Base-by-base conservation (phyloP, 352 stramenopile genomes). In the Pythium insidiosum region DNA sequence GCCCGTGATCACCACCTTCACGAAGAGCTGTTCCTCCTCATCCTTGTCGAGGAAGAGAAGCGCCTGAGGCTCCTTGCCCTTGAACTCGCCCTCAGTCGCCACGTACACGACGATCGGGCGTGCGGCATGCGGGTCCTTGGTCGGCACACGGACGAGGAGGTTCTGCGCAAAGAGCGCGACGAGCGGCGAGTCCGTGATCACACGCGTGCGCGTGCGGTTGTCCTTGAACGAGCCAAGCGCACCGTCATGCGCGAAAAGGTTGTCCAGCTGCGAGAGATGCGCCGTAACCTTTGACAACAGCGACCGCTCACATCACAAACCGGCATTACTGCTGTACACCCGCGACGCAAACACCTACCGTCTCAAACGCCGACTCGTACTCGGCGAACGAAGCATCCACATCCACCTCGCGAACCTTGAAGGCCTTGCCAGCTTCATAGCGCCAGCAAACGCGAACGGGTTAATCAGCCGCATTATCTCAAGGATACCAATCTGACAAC, bases 31-130 rank as follows among this genome's bases (percentile, higher is more conserved):
- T 15, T 68, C 67, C 4, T 85, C 61, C 29, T 86, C 75, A 43
- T 79, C 63, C 45, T 71, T 84, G 58, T 89, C 76, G 34, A 85
- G 19, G 9, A 84, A 66, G 20, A 86, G 42, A 33, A 68, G 66
- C n/a, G 71, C 76, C 41, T 67, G 57, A 7, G 76, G 76, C 21
- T 73, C 56, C 44, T 85, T 50, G 36, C 41, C 63, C 53, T 76
- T 67, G 50, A 84, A 89, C 19, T 82, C 74, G 16, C 73, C 76
- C 6, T 52, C 46, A 38, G 61, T 81, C 12, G 73, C 73, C 28
- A 85, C 74, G 54, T 88, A 87, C 23, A 86, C 58, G 36, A 91
- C 73, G 53, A 91, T 88, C 5, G 75, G 75, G 19, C 79, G 79
- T 41, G 60, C 70, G n/a, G 67, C 76, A 40, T 86, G 72, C 5